Evolutionary conservation across 2,329 filamentous ascomycete genomes (phyloP), one percentile per base, ranked within the genome.

Genomic region (Aquanectria penicillioides): DNA sequence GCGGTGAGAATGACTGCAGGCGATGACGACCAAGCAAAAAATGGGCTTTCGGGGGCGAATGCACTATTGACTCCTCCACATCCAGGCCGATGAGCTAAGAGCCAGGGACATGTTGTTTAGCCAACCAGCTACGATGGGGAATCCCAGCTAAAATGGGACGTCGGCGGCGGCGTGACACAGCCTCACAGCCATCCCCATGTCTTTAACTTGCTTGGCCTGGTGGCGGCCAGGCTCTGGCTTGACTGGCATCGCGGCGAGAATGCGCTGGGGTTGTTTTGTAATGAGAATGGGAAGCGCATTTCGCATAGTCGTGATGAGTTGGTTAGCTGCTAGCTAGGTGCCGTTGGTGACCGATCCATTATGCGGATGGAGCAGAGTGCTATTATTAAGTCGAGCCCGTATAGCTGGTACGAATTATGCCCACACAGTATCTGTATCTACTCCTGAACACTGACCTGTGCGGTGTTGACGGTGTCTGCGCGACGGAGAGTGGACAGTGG

Each of bases 391-490:
- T 7, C 26, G 26, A 29, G 6, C 6, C 26, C 12, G 26, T 6
- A 29, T 29, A 29, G 12, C n/a, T 29, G 26, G 26, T 12, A 29
- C 26, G 12, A 29, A 36, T 36, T 17, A 36, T 15, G 15, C 12
- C 38, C 38, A 41, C 38, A 41, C 38, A 41, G 38, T 34, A 34
- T 31, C 49, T 26, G 37, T 22, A 29, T n/a, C 11, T 36, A 18
- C 8, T 13, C 13, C 25, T 28, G 49, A 43, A 20, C 49, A 23
- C 11, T 23, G 33, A 29, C 36, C 31, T 52, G 31, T 52, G 48
- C 49, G 49, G 49, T 33, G 49, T 31, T 26, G 49, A 52, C 37
- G 49, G 38, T 31, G 40, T 28, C 41, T 46, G n/a, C 33, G 33
- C 33, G 33, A 33, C 22, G 41, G 23, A 33, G 18, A 28, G 31